Conservation (phyloP, 2,329 filamentous ascomycete species). For the Aspergillus ochraceoroseus region DNA sequence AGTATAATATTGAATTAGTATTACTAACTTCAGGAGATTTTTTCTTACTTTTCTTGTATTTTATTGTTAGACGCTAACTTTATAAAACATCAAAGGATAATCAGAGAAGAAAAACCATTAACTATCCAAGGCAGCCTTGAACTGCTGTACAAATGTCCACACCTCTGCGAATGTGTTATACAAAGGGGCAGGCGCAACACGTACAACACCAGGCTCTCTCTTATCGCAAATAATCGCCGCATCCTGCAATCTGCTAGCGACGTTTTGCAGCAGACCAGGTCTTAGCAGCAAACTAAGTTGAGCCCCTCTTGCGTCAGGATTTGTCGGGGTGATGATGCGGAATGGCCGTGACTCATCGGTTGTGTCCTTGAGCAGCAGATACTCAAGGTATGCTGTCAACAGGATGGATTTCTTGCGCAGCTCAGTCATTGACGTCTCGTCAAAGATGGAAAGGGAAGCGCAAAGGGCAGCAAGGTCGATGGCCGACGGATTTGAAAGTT, state of each 20-base stretch:
- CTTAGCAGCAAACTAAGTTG: slow-evolving; percentile 72
- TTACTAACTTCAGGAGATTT: background rate
- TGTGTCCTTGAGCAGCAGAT: slow-evolving; percentile 50
- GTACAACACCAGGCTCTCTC: slow-evolving; percentile 74
- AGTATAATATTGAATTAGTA: no score
- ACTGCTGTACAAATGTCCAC: slow-evolving; percentile 48
- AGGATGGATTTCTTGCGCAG: slow-evolving; percentile 65
- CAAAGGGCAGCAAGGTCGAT: slow-evolving; percentile 69
- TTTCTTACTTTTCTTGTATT: no score
- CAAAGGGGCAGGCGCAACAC: slow-evolving; percentile 73
- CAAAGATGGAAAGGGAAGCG: slow-evolving; percentile 67
- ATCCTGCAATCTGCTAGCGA: slow-evolving; percentile 61
- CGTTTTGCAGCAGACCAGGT: slow-evolving; percentile 63
- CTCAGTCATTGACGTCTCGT: slow-evolving; percentile 61
- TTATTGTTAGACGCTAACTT: no score
- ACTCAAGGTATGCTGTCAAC: slow-evolving; percentile 71
- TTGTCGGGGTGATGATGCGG: slow-evolving; percentile 62
- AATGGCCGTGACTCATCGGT: slow-evolving; percentile 44
- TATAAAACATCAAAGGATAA: no score
- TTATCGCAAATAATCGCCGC: slow-evolving; percentile 74
- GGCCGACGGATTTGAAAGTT: slow-evolving; percentile 73
- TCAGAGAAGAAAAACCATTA: background rate
- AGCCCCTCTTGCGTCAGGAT: slow-evolving; percentile 63
- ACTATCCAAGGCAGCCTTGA: slow-evolving; percentile 29
- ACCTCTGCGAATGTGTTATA: slow-evolving; percentile 78